Evolutionary conservation across 306 rosid species (phyloP), one percentile per base, ranked within the genome.

Genomic region (Benincasa hispida): DNA sequence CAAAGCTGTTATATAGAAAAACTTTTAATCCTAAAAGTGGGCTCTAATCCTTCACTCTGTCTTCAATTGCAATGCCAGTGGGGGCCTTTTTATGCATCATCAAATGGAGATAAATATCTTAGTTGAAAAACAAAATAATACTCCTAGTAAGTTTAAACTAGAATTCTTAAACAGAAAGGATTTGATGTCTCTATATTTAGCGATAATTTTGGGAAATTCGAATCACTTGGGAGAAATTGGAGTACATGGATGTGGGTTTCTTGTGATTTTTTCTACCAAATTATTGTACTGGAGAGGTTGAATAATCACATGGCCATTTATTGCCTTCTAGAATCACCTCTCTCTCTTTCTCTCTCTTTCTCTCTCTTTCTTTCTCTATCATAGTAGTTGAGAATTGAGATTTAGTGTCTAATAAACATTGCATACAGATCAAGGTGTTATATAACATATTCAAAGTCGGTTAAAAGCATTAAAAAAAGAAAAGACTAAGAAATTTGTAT

Each of bases 301-400:
- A 48, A 47, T 72, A 48, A 50, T 72, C 76, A 72, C 76, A 72
- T 47, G 59, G 28, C 41, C 60, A 72, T 72, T 72, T 72, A 72
- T 50, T 48, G 76, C 76, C 19, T 27, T 72, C 58, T 48, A 72
- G 42, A 48, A 72, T 25, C 76, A 25, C 0, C 59, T 72, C 59
- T 27, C 76, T 72, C 41, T 42, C 34, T 42, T 5, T 18, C 67
- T 25, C 1, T 22, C 39, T 32, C 69, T 17, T n/a, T 72, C 59
- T 27, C 76, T 72, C 41, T 42, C 34, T 42, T 5, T 18, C 67
- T 25, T 5, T 22, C 39, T 32, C 69, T 17, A 66, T 35, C 72
- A 15, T 35, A 35, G 50, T 66, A 27, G 72, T 66, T 37, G 72
- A 18, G 42, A 62, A 50, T 53, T 53, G 54, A 48, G 19, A 48